Evolutionary conservation across 306 rosid species (phyloP), one percentile per base, ranked within the genome.

Genomic region (Rubus parviflorus): DNA sequence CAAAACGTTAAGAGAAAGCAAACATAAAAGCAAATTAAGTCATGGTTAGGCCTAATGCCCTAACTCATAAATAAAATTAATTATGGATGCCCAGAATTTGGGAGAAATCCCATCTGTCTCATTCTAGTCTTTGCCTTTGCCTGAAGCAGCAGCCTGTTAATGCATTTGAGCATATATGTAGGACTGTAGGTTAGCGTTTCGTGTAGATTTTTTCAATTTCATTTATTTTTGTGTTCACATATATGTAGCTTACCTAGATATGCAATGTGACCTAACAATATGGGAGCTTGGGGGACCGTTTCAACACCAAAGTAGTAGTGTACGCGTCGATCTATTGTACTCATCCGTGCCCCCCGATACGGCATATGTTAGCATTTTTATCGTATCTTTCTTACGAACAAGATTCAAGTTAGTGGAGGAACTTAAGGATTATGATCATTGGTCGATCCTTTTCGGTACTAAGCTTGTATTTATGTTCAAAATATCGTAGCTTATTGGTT

Each of bases 201-300:
- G 73, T 23, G 73, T 46, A 20, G 56, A 47, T 2, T 46, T 61
- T 61, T 25, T 23, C 17, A 30, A 30, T 25, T 60, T 60, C 65
- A 54, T 54, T 19, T 23, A 20, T 12, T 22, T 42, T 22, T 6
- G 5, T 68, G 20, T 20, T 68, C 40, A 5, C 7, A 45, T 25
- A 23, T 12, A 19, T 17, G 1, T 40, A 45, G 53, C 54, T 30
- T 66, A 66, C 30, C 16, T 45, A 46, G n/a, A 46, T 20, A 16
- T 45, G 19, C 40, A 48, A 20, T 46, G 20, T 46, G 41, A 22
- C 73, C 73, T 68, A 68, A 68, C 73, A 46, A 68, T 23, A 23
- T 13, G 35, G 57, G 38, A 25, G 4, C 11, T 56, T n/a, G 62
- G 35, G 62, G 35, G 60, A 53, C 60, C 23, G 11, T 56, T 7